Base-by-base conservation (phyloP, 331 rosid genomes). In the Acacia pycnantha region DNA sequence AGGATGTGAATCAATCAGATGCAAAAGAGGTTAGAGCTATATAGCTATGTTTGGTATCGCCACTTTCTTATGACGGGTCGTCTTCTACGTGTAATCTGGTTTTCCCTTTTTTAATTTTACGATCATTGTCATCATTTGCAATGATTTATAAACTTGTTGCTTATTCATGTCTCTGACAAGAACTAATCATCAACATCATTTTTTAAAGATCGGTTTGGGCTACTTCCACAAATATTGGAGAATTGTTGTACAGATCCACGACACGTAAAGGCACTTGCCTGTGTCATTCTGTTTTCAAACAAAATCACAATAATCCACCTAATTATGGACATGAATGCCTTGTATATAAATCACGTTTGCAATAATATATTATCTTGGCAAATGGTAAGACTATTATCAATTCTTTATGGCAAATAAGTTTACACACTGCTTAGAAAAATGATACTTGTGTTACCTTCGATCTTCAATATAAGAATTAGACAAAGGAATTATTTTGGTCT, bases 41-140 rank as follows among this genome's bases (percentile, higher is more conserved):
- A 4, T 15, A 13, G n/a, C 6, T 54, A 21, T 11, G 61, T 56
- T 56, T 56, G 12, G 64, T 81, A 44, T 83, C 16, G 69, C 82
- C 82, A 56, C 27, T 75, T 81, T 82, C 59, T 40, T 19, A 71
- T 67, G 86, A 83, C 72, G 84, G 37, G 84, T 84, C 87, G 77
- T 88, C 86, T 76, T 51, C 37, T 74, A 6, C 11, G 11, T 53
- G 61, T 78, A 37, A 76, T 83, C 87, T 66, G 74, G 29, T 58
- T 27, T 10, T 19, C 21, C 21, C 15, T 19, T 72, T 73, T 48
- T 41, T 40, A 84, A 76, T 74, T 87, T 46, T 11, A 70, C 79
- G 53, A 72, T 33, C 71, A 62, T n/a, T 50, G 11, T 46, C 67
- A 77, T 82, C 26, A 79, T 79, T 83, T 82, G 77, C 79, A 78